Conservation (phyloP, 352 stramenopile genomes). For the Phytophthora fragariae region DNA sequence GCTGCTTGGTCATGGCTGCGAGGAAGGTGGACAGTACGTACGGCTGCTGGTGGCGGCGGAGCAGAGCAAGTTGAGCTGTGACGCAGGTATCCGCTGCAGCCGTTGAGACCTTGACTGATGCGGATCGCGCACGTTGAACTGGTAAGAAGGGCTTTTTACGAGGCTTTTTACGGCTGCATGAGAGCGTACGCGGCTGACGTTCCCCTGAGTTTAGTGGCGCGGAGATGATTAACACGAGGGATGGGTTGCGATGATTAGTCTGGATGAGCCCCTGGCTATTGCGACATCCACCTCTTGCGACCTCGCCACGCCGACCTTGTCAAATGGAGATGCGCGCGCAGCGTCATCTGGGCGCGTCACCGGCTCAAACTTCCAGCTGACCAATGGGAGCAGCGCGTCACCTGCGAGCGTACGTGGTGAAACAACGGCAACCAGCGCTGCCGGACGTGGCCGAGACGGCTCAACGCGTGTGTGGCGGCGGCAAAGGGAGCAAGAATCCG, state of each 20-base stretch:
- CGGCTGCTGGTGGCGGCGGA: no score
- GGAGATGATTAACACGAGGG: neutral
- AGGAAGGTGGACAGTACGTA: constrained; percentile 37
- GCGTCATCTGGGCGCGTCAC: neutral
- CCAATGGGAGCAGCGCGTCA: neutral
- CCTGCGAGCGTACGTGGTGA: constrained; percentile 1
- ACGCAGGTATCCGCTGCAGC: neutral
- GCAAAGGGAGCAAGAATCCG: neutral
- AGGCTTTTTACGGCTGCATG: neutral
- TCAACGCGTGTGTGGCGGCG: neutral
- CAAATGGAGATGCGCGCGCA: neutral
- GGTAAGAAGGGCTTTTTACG: neutral
- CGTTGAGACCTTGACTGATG: neutral
- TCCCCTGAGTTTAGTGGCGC: neutral
- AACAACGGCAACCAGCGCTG: neutral
- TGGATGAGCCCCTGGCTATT: neutral
- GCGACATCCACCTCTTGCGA: neutral
- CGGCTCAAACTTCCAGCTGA: neutral
- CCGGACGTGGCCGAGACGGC: no score
- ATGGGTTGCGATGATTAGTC: no score
- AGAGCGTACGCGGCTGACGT: neutral
- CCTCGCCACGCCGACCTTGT: neutral
- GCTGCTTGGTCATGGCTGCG: constrained; percentile 14
- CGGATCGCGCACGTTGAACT: neutral
- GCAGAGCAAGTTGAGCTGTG: neutral